A percentile compares a stretch with the other conserved stretches of the same genome.
These are phyloP conservation scores for Astragalus membranaceus DNA, from an alignment of 306 rosid genomes.

Conservation along the genomic window DNA sequence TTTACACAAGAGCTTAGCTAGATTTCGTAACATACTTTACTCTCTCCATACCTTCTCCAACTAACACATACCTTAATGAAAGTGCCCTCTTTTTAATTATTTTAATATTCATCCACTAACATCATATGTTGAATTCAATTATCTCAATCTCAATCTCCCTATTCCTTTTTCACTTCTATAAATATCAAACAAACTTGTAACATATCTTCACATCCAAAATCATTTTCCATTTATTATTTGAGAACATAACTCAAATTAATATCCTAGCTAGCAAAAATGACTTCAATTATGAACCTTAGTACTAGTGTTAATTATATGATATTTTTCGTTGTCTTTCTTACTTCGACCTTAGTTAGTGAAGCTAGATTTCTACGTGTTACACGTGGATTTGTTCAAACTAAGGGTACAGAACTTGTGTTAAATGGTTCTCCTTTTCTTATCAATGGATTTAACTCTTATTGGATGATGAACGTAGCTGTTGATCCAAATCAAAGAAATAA, in stretches of 20 bases:
- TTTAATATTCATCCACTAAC: conserved; percentile 6
- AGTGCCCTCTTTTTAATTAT: not conserved
- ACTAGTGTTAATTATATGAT: not conserved
- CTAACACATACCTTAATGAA: conserved; percentile 17
- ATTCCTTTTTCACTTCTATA: not conserved
- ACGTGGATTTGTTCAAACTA: conserved; percentile 31
- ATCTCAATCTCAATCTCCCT: not conserved
- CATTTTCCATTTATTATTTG: not conserved
- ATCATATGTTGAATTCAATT: not conserved
- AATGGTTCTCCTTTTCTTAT: conserved; percentile 31
- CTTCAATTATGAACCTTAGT: not conserved
- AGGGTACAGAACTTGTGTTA: conserved; percentile 23
- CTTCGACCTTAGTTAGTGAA: conserved; percentile 13
- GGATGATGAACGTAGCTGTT: conserved; percentile 49
- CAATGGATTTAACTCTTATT: conserved; percentile 56
- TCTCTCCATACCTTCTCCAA: conserved; percentile 8
- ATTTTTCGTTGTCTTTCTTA: not conserved
- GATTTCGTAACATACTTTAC: not conserved
- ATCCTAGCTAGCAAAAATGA: not conserved
- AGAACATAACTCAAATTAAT: not conserved
- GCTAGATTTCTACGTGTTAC: not conserved
- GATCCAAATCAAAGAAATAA: conserved; percentile 33
- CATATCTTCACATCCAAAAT: not conserved
- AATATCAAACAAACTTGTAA: not conserved
- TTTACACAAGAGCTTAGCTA: not conserved